Conservation (phyloP, 202 grass and related monocot species). For the Schoenoplectus triqueter region DNA sequence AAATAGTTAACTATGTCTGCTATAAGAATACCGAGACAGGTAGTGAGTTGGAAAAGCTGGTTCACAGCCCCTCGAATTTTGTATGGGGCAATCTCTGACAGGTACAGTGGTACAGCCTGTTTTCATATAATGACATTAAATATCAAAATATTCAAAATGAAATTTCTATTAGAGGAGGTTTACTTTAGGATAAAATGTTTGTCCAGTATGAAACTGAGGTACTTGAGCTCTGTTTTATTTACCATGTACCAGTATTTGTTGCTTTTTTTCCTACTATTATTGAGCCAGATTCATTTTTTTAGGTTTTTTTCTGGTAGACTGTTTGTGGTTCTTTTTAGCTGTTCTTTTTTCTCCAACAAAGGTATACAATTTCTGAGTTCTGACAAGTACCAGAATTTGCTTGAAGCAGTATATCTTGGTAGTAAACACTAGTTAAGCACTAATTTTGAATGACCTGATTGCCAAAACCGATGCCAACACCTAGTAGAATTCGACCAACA, state of each 20-base stretch:
- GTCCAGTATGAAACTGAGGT: background rate
- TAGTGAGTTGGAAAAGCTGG: constrained; percentile 97
- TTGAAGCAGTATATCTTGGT: background rate
- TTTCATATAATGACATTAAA: background rate
- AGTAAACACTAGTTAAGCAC: background rate
- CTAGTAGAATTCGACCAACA: constrained; percentile 73
- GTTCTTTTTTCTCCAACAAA: background rate
- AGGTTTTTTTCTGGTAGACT: background rate
- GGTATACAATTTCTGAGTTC: background rate
- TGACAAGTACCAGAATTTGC: constrained; percentile 12
- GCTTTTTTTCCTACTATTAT: background rate
- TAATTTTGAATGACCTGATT: constrained; percentile 58
- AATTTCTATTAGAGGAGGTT: background rate
- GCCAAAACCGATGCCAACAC: constrained; percentile 84
- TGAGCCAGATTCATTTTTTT: background rate
- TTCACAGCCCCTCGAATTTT: constrained; percentile 98
- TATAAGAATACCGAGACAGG: constrained; percentile 83
- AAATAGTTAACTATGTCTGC: constrained; percentile 93
- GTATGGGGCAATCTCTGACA: constrained; percentile 82
- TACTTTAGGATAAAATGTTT: background rate
- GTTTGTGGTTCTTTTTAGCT: background rate
- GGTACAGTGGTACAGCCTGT: constrained; percentile 76
- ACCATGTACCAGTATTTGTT: background rate
- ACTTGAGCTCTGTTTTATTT: background rate
- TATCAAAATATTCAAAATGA: background rate